A percentile compares a stretch with the other conserved stretches of the same genome.
Conservation (phyloP, 1,284 basidiomycete species). For the Bjerkandera adusta region DNA sequence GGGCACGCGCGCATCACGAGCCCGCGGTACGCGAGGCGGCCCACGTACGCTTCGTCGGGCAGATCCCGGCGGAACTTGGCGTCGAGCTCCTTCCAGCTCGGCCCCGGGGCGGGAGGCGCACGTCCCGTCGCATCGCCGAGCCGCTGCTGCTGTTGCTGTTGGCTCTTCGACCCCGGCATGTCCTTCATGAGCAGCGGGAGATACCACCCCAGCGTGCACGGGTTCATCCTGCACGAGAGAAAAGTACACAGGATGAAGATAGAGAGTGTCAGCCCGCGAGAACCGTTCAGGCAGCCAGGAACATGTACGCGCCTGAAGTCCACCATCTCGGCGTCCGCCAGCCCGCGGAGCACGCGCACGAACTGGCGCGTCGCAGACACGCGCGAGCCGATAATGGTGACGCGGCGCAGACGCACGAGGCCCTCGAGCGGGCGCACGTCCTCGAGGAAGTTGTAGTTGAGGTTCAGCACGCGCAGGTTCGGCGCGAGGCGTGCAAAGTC, state of each 20-base stretch:
- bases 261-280: neutral
- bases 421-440: constrained; percentile 69
- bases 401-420: constrained; percentile 74
- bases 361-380: constrained; percentile 69
- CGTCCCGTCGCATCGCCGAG: too few species aligned
- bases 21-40: constrained; percentile 84
- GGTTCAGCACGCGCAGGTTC: constrained; percentile 89
- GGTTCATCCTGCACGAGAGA: constrained; percentile 74
- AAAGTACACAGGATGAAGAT: neutral
- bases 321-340: constrained; percentile 80
- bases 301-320: constrained; percentile 93
- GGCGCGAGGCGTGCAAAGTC: constrained; percentile 71
- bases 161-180: constrained; percentile 36
- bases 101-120: constrained; percentile 16
- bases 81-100: constrained; percentile 74
- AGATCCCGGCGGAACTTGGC: constrained; percentile 83
- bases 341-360: constrained; percentile 66
- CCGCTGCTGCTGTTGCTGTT: neutral
- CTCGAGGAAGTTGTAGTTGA: constrained; percentile 93
- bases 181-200: constrained; percentile 78
- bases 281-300: neutral
- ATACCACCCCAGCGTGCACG: constrained; percentile 93
- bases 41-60: constrained; percentile 84
- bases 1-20: constrained; percentile 77
- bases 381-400: constrained; percentile 85